Evolutionary conservation across 2,329 filamentous ascomycete species (phyloP).

Genomic region (Ceratocystis destructans): DNA sequence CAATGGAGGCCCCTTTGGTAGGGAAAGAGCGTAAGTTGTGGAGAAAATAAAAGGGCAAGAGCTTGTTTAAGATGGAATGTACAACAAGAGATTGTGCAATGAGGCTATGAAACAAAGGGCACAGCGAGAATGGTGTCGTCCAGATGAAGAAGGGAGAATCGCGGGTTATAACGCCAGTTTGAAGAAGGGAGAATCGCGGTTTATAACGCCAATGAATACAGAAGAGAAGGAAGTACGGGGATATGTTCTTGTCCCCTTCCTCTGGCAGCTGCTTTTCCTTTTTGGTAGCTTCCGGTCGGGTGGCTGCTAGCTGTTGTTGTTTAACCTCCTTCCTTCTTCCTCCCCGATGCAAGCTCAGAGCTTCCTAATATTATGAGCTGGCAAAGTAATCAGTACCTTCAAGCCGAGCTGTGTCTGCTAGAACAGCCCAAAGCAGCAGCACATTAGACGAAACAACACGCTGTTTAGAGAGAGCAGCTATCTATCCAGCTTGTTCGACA

Average conservation of each 20-base stretch:
- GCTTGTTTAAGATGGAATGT: background rate
- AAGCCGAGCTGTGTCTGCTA: background rate
- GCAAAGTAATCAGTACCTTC: background rate
- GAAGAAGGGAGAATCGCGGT: background rate
- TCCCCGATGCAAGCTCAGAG: background rate
- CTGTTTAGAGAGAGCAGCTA: background rate
- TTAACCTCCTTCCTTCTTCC: background rate
- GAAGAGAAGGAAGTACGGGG: background rate
- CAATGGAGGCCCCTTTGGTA: slow-evolving; percentile 1
- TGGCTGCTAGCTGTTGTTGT: background rate
- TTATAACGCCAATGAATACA: background rate
- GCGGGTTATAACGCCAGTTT: background rate
- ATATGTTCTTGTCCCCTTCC: background rate
- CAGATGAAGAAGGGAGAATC: background rate
- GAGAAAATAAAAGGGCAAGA: background rate
- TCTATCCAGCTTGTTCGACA: background rate
- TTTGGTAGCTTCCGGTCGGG: background rate
- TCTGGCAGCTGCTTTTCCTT: background rate
- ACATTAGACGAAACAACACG: background rate
- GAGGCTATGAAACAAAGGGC: too few relatives aligned
- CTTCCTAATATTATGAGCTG: background rate
- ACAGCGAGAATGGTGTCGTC: too few relatives aligned
- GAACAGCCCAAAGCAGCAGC: background rate
- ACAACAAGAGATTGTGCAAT: background rate
- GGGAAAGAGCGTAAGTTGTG: background rate